phyloP scores from a whole-genome alignment of 192 early-diverging fungal species.

The Dissophora globulifera region DNA sequence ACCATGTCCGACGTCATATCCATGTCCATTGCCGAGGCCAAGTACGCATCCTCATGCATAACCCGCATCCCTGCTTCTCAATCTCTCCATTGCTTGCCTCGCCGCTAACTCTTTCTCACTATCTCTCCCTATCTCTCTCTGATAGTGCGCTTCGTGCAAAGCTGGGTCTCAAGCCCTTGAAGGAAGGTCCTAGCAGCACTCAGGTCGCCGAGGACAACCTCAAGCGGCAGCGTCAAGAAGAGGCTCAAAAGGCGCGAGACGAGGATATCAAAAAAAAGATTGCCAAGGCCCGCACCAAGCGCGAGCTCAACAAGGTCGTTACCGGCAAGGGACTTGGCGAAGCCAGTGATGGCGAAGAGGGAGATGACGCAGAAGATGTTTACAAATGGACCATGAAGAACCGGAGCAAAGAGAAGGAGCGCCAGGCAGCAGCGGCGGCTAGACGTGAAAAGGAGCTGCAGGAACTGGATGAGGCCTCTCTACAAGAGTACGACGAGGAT shows the following conservation, averaged over 20 bases:
- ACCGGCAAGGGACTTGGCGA: constrained; percentile 73
- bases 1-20: background rate
- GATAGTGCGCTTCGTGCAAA: constrained; percentile 63
- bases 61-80: no score
- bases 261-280: constrained; percentile 63
- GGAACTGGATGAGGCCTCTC: constrained; percentile 55
- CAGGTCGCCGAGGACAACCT: constrained; percentile 69
- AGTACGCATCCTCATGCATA: no score
- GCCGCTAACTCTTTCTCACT: no score
- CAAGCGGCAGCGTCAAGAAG: constrained; percentile 61
- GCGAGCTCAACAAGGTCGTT: constrained; percentile 63
- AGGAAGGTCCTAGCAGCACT: constrained; percentile 38
- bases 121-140: constrained; percentile 1
- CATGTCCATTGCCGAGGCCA: constrained; percentile 66
- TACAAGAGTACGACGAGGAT: constrained; percentile 37
- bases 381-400: constrained; percentile 75
- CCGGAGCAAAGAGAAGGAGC: constrained; percentile 62
- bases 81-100: no score
- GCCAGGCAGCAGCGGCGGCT: constrained; percentile 41
- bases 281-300: constrained; percentile 64
- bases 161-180: constrained; percentile 61
- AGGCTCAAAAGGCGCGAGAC: constrained; percentile 59
- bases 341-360: constrained; percentile 62
- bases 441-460: constrained; percentile 54
- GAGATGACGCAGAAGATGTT: constrained; percentile 67